These are phyloP conservation scores for Scutellaria baicalensis DNA, from an alignment of 257 asterid genomes.

Conservation along the genomic window DNA sequence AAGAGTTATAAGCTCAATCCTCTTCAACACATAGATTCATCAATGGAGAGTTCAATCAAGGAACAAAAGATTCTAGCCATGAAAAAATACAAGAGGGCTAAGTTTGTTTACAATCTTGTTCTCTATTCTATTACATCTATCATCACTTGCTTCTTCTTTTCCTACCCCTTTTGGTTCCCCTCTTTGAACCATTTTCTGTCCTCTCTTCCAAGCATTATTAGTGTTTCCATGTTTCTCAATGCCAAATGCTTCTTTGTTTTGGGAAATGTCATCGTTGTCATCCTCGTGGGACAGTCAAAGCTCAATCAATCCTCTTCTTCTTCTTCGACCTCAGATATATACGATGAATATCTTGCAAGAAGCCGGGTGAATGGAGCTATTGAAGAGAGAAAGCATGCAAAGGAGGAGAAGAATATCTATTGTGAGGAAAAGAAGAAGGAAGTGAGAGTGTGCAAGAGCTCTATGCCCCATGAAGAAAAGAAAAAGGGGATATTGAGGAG, in stretches of 20 bases:
- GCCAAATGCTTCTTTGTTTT: constrained; percentile 31
- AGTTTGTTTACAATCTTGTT: constrained; percentile 29
- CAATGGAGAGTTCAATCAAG: constrained; percentile 36
- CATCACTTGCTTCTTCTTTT: constrained; percentile 37
- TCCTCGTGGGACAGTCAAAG: constrained; percentile 31
- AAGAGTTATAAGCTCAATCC: background rate
- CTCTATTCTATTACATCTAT: constrained; percentile 51
- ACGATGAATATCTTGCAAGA: constrained; percentile 35
- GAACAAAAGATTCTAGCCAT: constrained; percentile 31
- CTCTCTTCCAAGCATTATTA: background rate
- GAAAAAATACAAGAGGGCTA: constrained; percentile 34
- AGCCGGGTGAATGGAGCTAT: constrained; percentile 1
- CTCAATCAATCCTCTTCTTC: constrained; percentile 7
- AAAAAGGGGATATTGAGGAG: constrained; percentile 17
- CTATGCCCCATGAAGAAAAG: constrained; percentile 2
- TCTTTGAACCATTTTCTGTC: background rate
- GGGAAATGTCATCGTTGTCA: constrained; percentile 28
- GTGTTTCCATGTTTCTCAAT: constrained; percentile 12
- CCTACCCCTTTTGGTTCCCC: constrained; percentile 31
- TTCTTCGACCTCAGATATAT: constrained; percentile 21
- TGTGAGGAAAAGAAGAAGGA: background rate
- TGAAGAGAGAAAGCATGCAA: background rate
- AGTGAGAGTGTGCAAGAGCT: constrained; percentile 8
- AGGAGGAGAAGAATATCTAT: background rate
- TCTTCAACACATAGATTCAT: background rate